A percentile compares a stretch with the other conserved stretches of the same genome.
Evolutionary conservation across 2,329 filamentous ascomycete species (phyloP).

Genomic region (Sarocladium kiliense): DNA sequence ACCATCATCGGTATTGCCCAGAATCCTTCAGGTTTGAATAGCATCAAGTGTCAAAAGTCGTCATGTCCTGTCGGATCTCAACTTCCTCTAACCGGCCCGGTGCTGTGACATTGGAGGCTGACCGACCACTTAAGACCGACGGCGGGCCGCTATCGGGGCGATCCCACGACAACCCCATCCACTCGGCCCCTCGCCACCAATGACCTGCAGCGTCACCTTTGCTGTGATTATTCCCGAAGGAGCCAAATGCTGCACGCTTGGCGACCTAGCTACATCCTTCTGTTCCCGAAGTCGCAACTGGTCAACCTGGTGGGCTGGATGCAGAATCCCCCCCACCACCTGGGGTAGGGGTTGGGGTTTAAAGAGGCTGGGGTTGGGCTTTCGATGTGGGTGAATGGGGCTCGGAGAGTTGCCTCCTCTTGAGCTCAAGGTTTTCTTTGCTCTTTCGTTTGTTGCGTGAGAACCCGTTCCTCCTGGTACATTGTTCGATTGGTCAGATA

Average conservation of each 20-base stretch:
- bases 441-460: neutral
- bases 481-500: neutral
- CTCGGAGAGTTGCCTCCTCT: neutral
- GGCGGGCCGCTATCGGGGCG: slow-evolving; percentile 7
- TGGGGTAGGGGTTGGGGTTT: too few relatives aligned
- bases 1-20: too few relatives aligned
- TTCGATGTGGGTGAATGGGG: neutral
- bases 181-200: neutral
- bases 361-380: slow-evolving; percentile 2
- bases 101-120: neutral
- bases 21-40: too few relatives aligned
- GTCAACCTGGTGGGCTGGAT: neutral
- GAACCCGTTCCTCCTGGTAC: neutral
- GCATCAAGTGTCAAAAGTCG: too few relatives aligned
- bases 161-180: neutral
- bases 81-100: too few relatives aligned
- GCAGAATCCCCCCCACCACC: neutral
- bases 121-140: neutral
- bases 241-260: neutral
- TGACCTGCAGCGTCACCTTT: neutral
- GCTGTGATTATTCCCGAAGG: neutral
- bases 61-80: too few relatives aligned
- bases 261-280: too few relatives aligned
- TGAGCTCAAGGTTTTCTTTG: neutral
- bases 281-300: slow-evolving; percentile 2